Evolutionary conservation across 208 protist genomes (phyloP), one percentile per base, ranked within the genome.

Genomic region (Wallacemonas sp.): DNA sequence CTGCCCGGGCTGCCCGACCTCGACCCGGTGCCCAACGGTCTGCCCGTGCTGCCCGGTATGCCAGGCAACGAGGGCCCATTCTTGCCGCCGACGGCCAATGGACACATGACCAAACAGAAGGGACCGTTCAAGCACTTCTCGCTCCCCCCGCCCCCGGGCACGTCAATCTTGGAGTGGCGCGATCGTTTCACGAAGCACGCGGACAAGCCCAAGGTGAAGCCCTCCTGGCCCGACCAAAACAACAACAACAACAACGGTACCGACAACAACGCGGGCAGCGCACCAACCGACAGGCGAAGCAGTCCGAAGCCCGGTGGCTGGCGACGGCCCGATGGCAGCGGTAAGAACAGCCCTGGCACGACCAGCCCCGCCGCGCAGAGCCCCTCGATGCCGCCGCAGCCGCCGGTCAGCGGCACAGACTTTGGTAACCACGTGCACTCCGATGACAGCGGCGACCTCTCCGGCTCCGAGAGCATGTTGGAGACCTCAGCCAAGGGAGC

Each of bases 61-160:
- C 79, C 79, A 0, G 76, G 79, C 28, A 77, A 73, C 49, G 74
- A 81, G 45, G 79, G 79, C 1, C 79, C 79, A 1, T 81, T 85
- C 59, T 57, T 85, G 18, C 72, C 79, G 0, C 70, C 70, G 10
- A 57, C 44, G 39, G 46, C 61, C 10, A 65, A 3, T 3, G 39
- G 42, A 20, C 39, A 65, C 42, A 54, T 54, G 42, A 39, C 22
- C 42, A 49, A 54, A 26, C 39, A 49, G 29, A 65, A 65, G 31
- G 28, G 61, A 33, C 52, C 52, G 12, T 54, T 50, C 39, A 45
- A 57, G 11, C 75, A 70, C 52, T 85, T 85, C 39, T 31, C 70
- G 16, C 65, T 85, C 29, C 79, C 79, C 1, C 79, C 79, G 32
- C 79, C 75, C 4, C 57, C 52, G 3, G 79, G 79, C 23, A 54